These are phyloP conservation scores for Tripterygium wilfordii DNA, from an alignment of 177 flowering plant genomes.

Conservation along the genomic window DNA sequence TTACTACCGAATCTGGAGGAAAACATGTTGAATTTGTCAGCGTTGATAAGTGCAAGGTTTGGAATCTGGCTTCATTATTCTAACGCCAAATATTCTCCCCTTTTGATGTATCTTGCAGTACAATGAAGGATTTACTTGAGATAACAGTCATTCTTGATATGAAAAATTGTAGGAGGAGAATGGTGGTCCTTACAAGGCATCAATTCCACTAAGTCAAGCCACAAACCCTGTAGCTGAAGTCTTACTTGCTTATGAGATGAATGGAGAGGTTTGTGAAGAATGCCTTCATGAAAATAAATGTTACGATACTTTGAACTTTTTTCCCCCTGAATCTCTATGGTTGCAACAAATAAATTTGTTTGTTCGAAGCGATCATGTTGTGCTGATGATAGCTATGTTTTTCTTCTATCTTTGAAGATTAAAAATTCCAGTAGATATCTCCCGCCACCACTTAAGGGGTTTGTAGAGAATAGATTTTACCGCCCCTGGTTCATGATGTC, in stretches of 20 bases:
- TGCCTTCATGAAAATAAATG: constrained; percentile 2
- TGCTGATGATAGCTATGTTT: too few relatives aligned
- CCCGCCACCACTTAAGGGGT: too few relatives aligned
- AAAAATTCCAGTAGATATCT: too few relatives aligned
- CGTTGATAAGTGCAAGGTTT: constrained; percentile 91
- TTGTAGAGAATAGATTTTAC: too few relatives aligned
- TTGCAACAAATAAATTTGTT: too few relatives aligned
- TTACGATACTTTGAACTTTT: too few relatives aligned
- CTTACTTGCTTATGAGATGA: constrained; percentile 96
- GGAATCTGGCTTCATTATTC: background rate
- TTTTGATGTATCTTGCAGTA: background rate
- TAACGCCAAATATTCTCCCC: background rate
- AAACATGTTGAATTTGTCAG: constrained; percentile 97
- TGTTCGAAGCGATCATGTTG: too few relatives aligned
- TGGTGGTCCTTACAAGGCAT: constrained; percentile 98
- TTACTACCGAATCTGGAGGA: constrained; percentile 63
- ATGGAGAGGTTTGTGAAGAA: constrained; percentile 70
- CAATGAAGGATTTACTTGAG: background rate
- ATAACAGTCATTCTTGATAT: too few relatives aligned
- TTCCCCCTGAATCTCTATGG: too few relatives aligned
- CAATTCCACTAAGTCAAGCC: constrained; percentile 83
- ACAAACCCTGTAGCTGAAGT: constrained; percentile 94
- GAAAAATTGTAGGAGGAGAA: constrained; percentile 75
- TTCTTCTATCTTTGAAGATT: too few relatives aligned
- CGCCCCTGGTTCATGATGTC: too few relatives aligned